phyloP scores from a whole-genome alignment of 228 moss, liverwort and hornwort species.

The Sphagnum fallax region DNA sequence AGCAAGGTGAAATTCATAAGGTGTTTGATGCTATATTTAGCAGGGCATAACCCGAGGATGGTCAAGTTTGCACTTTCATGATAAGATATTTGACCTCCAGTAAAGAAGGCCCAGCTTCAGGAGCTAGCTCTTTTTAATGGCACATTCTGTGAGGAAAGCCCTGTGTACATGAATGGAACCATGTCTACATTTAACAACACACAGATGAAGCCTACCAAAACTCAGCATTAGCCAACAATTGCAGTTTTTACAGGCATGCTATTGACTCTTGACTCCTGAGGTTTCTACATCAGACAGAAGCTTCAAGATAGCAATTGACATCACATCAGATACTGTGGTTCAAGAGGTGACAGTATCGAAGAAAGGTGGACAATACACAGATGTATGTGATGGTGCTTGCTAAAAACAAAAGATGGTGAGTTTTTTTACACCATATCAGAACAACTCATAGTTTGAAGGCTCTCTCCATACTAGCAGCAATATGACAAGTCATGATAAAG shows the following conservation, averaged over 20 bases:
- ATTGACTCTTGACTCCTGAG: no score
- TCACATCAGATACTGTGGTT: no score
- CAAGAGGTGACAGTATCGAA: no score
- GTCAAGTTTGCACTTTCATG: constrained; percentile 15
- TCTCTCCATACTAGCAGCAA: constrained; percentile 4
- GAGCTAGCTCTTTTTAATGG: constrained; percentile 86
- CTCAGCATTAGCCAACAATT: constrained; percentile 30
- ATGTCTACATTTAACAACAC: constrained; percentile 74
- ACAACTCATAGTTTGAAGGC: background rate
- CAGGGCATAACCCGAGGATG: background rate
- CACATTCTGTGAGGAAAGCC: constrained; percentile 73
- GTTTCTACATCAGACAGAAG: no score
- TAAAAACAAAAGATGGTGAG: background rate
- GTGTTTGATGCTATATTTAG: no score
- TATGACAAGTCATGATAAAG: constrained; percentile 20
- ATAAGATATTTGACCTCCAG: constrained; percentile 72
- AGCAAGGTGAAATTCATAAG: no score
- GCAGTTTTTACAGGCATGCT: no score
- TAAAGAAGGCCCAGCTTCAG: constrained; percentile 86
- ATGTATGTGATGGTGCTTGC: no score
- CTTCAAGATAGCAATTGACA: no score
- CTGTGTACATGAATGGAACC: constrained; percentile 61
- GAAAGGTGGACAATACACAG: no score
- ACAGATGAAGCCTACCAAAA: constrained; percentile 77
- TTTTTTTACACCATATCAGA: background rate